Evolutionary conservation across 805 yeast species (phyloP), one percentile per base, ranked within the genome.

Genomic region (Teunomyces cretensis): DNA sequence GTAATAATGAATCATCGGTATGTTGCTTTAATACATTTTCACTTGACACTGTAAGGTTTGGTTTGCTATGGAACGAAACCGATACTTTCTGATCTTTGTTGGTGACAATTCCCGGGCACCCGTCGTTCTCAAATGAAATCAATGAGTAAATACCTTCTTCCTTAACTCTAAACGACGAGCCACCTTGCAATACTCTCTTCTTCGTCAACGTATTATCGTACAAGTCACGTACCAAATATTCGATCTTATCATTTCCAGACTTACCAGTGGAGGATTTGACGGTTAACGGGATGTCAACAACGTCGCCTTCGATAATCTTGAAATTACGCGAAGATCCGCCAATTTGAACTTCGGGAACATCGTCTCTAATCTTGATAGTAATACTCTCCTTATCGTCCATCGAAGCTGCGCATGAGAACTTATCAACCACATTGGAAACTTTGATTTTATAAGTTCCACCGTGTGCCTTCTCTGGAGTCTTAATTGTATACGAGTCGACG

Each of bases 371-470:
- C 26, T 74, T 72, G n/a, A 94, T 70, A 19, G 66, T 75, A 24
- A 70, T 50, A 2, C 48, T 45, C 50, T 86, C 91, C 16, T 78
- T 77, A 14, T 78, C 80, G 38, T 80, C 77, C 45, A 87, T 66
- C 9, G 79, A 80, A n/a, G 88, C 92, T 15, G 76, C 74, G 66
- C 99, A 94, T 0, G 83, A 82, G 9, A 86, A 79, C n/a, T 79
- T 75, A 60, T 94, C 99, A 16, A 75, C 75, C 2, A 88, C 80
- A 9, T 87, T 76, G 2, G 79, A 74, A 49, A 94, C 60, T 1
- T 81, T 72, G 1, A 92, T 64, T 19, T 77, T 75, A 60, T 81
- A 90, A n/a, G 78, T 75, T 3, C 97, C 96, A 15, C 96, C 96
- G 16, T 70, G 65, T 2, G 62, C 61, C 43, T 87, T 74, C 1